Evolutionary conservation across 1,284 basidiomycete species (phyloP).

Genomic region (Lentinula novae-zelandiae): DNA sequence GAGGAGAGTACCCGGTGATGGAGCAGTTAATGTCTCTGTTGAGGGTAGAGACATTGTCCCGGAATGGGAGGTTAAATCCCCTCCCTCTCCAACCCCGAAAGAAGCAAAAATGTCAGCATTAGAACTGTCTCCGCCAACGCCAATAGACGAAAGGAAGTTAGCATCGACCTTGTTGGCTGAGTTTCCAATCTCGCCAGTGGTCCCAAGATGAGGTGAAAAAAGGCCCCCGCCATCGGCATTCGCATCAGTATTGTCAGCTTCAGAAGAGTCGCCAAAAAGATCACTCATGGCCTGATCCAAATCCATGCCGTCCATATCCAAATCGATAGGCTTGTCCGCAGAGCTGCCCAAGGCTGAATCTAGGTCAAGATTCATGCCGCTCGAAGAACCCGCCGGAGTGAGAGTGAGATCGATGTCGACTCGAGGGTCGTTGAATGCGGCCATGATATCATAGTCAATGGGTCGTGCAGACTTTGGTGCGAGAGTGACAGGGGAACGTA

Average conservation of each 20-base stretch:
- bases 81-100: slow-evolving; percentile 19
- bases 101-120: slow-evolving; percentile 27
- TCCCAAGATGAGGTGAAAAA: slow-evolving; percentile 39
- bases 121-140: slow-evolving; percentile 19
- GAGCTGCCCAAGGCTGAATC: slow-evolving; percentile 49
- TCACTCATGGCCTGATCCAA: slow-evolving; percentile 49
- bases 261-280: slow-evolving; percentile 45
- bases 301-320: slow-evolving; percentile 67
- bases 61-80: not conserved
- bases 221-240: slow-evolving; percentile 34
- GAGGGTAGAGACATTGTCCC: slow-evolving; percentile 3
- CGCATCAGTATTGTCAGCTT: slow-evolving; percentile 27
- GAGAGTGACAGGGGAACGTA: slow-evolving; percentile 73
- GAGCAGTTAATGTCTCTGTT: slow-evolving; percentile 18
- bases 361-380: slow-evolving; percentile 27
- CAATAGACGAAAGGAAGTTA: slow-evolving; percentile 25
- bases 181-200: slow-evolving; percentile 17
- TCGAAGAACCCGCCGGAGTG: slow-evolving; percentile 25
- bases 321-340: slow-evolving; percentile 76
- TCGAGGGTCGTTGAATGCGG: slow-evolving; percentile 37
- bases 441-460: slow-evolving; percentile 53
- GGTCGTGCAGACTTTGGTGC: slow-evolving; percentile 71
- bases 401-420: slow-evolving; percentile 44
- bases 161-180: slow-evolving; percentile 20
- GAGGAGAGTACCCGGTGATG: slow-evolving; percentile 35